Evolutionary conservation across 495 filamentous ascomycete species (phyloP).

Genomic region (Acidomyces sp.): DNA sequence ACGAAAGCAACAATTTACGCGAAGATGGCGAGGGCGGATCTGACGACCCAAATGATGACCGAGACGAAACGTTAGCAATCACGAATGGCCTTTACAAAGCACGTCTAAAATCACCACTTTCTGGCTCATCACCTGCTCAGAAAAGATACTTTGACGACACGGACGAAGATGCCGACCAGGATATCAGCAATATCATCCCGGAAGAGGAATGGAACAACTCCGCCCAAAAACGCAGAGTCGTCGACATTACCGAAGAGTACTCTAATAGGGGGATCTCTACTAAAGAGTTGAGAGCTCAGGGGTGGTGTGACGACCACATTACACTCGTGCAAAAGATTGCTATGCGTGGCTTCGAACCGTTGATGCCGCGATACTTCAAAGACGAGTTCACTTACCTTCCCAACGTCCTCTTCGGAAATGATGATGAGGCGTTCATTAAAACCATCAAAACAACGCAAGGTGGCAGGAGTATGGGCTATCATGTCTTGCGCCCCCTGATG

Average conservation of each 20-base stretch:
- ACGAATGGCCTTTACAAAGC: neutral
- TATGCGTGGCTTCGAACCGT: conserved; percentile 8
- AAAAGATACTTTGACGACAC: conserved; percentile 2
- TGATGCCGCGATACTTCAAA: conserved; percentile 32
- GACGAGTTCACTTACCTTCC: conserved; percentile 51
- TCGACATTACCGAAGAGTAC: conserved; percentile 23
- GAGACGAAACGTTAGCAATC: conserved; percentile 7
- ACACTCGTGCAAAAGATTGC: conserved; percentile 27
- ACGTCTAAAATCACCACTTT: conserved; percentile 3
- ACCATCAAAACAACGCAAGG: conserved; percentile 5
- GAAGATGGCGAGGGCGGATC: conserved; percentile 1
- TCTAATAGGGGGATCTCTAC: conserved; percentile 18
- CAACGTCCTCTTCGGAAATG: conserved; percentile 38
- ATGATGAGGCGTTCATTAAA: conserved; percentile 37
- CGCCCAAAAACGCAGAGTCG: conserved; percentile 14
- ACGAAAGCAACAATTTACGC: conserved; percentile 3
- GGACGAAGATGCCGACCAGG: conserved; percentile 19
- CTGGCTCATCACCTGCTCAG: conserved; percentile 1
- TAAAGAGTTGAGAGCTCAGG: conserved; percentile 18
- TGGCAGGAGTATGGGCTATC: conserved; percentile 19
- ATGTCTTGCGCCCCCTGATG: conserved; percentile 22
- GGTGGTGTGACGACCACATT: conserved; percentile 40
- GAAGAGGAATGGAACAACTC: conserved; percentile 18
- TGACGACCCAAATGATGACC: conserved; percentile 9
- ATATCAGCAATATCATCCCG: conserved; percentile 21